These are phyloP conservation scores for Eudorina sp. DNA, from an alignment of 139 green algal genomes.

Conservation along the genomic window DNA sequence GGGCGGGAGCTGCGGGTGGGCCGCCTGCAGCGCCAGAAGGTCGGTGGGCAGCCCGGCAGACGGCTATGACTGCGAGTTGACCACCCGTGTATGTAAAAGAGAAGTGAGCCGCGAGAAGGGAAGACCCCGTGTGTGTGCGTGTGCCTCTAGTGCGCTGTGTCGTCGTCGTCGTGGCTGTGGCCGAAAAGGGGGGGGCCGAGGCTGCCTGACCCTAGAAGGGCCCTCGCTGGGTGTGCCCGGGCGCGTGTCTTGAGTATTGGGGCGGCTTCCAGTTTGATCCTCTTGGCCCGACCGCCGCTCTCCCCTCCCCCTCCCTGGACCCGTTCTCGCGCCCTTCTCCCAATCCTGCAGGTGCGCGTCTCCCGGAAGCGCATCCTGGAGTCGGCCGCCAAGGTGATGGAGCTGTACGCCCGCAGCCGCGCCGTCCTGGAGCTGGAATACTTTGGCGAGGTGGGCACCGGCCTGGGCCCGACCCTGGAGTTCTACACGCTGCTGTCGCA, in stretches of 20 bases:
- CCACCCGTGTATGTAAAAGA: no score
- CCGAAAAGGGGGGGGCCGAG: no score
- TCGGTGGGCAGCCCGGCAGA: no score
- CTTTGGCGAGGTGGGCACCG: slow-evolving; percentile 94
- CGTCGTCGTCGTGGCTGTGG: no score
- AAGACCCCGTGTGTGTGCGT: no score
- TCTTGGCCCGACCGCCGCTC: neutral
- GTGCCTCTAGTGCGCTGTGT: no score
- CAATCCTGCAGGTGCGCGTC: slow-evolving; percentile 50
- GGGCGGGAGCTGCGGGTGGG: slow-evolving; percentile 80
- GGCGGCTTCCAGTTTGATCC: neutral
- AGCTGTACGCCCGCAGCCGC: slow-evolving; percentile 74
- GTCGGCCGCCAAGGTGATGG: slow-evolving; percentile 88
- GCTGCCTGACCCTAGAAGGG: no score
- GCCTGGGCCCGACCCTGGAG: slow-evolving; percentile 96
- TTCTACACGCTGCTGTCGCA: slow-evolving; percentile 97
- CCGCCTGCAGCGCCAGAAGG: slow-evolving; percentile 87
- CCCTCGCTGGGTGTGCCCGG: no score
- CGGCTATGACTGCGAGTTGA: no score
- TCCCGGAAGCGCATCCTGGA: slow-evolving; percentile 90
- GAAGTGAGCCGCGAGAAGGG: no score
- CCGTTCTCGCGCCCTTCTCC: neutral
- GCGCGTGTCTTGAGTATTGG: no score
- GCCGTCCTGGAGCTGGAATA: slow-evolving; percentile 93
- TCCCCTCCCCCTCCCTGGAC: neutral